A percentile compares a stretch with the other conserved stretches of the same genome.
phyloP scores from a whole-genome alignment of 306 rosid species.

The Lablab purpureus region DNA sequence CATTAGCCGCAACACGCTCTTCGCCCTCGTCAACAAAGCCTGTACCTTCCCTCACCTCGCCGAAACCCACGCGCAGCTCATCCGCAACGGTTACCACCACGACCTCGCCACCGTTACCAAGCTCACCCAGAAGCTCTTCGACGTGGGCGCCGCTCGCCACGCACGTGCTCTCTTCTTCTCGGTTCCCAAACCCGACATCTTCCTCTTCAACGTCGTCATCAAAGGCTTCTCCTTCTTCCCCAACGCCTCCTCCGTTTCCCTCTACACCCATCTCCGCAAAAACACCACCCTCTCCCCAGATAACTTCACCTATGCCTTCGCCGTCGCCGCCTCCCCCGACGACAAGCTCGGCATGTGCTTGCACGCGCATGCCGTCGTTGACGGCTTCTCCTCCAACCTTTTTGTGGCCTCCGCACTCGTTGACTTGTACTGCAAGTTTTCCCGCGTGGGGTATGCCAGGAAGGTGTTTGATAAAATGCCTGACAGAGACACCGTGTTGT shows the following conservation, averaged over 20 bases:
- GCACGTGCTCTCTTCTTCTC: constrained; percentile 75
- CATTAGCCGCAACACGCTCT: constrained; percentile 58
- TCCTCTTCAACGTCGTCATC: constrained; percentile 85
- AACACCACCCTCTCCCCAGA: constrained; percentile 67
- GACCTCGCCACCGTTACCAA: constrained; percentile 85
- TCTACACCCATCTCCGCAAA: constrained; percentile 65
- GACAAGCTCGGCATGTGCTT: constrained; percentile 59
- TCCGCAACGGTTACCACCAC: constrained; percentile 66
- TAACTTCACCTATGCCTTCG: constrained; percentile 70
- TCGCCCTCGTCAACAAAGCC: constrained; percentile 61
- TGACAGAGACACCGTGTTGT: constrained; percentile 70
- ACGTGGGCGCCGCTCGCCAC: constrained; percentile 67
- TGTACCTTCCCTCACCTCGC: constrained; percentile 58
- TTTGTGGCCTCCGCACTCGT: constrained; percentile 78
- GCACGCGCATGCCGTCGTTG: constrained; percentile 74
- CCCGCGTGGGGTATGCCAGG: constrained; percentile 62
- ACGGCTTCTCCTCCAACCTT: constrained; percentile 64
- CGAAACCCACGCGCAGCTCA: constrained; percentile 82
- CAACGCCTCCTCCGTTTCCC: constrained; percentile 63
- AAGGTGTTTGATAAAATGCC: constrained; percentile 84
- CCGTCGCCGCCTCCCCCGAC: constrained; percentile 63
- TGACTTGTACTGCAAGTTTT: constrained; percentile 70
- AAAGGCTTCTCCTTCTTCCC: constrained; percentile 67
- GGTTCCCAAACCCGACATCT: constrained; percentile 74
- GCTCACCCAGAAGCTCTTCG: constrained; percentile 83